Evolutionary conservation across 2,329 filamentous ascomycete species (phyloP), one percentile per base, ranked within the genome.

Genomic region (Penicillium sp.): DNA sequence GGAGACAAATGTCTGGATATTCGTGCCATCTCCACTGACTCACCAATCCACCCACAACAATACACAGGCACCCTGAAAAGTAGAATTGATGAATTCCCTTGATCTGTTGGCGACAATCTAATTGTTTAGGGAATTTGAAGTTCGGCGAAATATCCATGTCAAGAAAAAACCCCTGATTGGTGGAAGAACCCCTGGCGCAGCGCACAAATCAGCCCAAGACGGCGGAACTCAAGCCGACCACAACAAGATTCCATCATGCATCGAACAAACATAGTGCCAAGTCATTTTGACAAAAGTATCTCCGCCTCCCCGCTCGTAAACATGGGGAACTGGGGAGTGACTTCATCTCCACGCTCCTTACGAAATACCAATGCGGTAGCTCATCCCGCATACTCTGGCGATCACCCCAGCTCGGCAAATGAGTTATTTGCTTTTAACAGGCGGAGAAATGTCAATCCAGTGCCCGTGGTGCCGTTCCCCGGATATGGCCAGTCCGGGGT

Each of bases 401-500:
- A 59, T 54, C 49, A 38, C 22, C n/a, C 43, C n/a, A n/a, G 16
- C 11, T 10, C 44, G 1, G 22, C 18, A 42, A 18, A 1, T 2
- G 24, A 18, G 47, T 1, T 18, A 2, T 57, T 45, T 44, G 52
- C n/a, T 40, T 66, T 45, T 54, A 58, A 67, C 57, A 67, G 64
- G 65, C 58, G 65, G 65, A 66, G 54, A 66, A 67, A 67, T 53
- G 55, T 43, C 24, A 32, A 29, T 9, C 31, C 38, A 4, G 11
- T 42, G 36, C 42, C 52, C 52, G 47, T 48, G 27, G 10, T 55
- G 50, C 48, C 40, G n/a, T 40, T 54, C 43, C 32, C 14, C 18
- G n/a, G 22, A 42, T 7, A 13, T 9, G 43, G 8, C 3, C 29
- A 36, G 27, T 43, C 34, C 27, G 47, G 29, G 38, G 18, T 11